Percentiles rank a stretch among this genome's conserved stretches.
Conservation (phyloP, 441 rosid species). For the Pelargonium citronellum region DNA sequence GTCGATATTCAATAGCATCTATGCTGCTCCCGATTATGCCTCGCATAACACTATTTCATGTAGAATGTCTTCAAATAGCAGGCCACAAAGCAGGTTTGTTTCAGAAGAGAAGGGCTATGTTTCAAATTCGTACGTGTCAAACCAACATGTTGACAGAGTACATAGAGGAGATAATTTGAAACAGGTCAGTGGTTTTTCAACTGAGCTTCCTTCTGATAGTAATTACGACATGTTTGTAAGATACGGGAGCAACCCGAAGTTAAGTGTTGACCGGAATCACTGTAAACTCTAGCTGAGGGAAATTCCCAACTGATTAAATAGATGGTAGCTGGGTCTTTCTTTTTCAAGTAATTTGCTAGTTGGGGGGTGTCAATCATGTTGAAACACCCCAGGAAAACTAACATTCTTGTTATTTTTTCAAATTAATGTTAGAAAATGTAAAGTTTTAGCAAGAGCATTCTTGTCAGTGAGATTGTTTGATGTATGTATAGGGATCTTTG, state of each 20-base stretch:
- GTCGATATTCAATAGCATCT: conserved; percentile 46
- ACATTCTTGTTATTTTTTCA: conserved; percentile 22
- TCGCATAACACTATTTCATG: conserved; percentile 46
- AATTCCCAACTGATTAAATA: conserved; percentile 21
- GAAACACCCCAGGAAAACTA: conserved; percentile 4
- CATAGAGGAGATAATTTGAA: conserved; percentile 18
- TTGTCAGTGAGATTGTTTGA: too few relatives aligned
- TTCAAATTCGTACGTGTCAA: conserved; percentile 34
- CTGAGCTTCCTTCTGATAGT: conserved; percentile 21
- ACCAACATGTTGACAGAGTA: conserved; percentile 23
- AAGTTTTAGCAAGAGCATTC: conserved; percentile 11
- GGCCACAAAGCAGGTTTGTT: conserved; percentile 44
- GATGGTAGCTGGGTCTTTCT: conserved; percentile 23
- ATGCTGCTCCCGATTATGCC: conserved; percentile 32
- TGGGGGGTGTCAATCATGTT: conserved; percentile 26
- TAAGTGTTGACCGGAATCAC: conserved; percentile 32
- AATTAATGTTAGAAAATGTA: conserved; percentile 21
- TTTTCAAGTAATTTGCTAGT: conserved; percentile 25
- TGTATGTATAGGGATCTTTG: too few relatives aligned
- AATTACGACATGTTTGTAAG: conserved; percentile 35
- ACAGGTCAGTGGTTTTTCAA: conserved; percentile 24
- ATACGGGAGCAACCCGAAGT: conserved; percentile 32
- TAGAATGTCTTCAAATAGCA: conserved; percentile 44
- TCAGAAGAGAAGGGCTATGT: conserved; percentile 46
- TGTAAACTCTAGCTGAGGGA: conserved; percentile 30